Base-by-base conservation (phyloP, 129 eudicot genomes). In the Lonicera japonica region DNA sequence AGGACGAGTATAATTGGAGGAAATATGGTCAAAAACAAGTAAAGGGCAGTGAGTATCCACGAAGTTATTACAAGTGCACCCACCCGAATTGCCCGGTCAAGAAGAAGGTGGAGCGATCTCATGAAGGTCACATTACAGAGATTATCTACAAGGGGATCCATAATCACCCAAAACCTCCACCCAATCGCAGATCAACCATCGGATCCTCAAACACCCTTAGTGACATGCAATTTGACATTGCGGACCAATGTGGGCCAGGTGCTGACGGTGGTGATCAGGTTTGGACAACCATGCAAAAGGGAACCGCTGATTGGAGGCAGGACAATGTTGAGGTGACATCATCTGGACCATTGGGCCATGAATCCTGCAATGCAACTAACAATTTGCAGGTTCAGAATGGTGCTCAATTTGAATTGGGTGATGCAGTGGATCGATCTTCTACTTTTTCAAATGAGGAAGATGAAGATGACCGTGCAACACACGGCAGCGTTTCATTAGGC, bases 21-120 rank as follows among this genome's bases (percentile, higher is more conserved):
- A 89, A 86, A 67, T 89, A 89, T 25, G 97, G 97, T 66, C 95
- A 86, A 64, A 86, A 89, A 66, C 97, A 89, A 73, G 97, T 83
- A 29, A 89, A 86, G 60, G 97, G 95, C 43, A 89, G 97, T 14
- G 97, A 86, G 66, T 83, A 77, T 67, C 95, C 95, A 11, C 70
- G 97, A 63, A 86, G 97, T 68, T 89, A 82, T 72, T 89, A 82
- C 75, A 89, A 86, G 71, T 89, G 97, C 72, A 89, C 97, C 8
- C 86, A 86, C 39, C 78, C 78, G 17, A 80, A 80, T 64, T 89
- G 97, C 55, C 83, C 75, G 2, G 88, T 89, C 54, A 89, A 83
- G 76, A 89, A 89, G 71, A 83, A 83, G 65, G 91, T 86, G 23
- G 97, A 86, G 66, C 70, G 91, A 11, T 85, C 95, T 38, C 78